A percentile compares a stretch with the other conserved stretches of the same genome.
Conservation (phyloP, 305 asterid genomes). For the Fraxinus sp. region DNA sequence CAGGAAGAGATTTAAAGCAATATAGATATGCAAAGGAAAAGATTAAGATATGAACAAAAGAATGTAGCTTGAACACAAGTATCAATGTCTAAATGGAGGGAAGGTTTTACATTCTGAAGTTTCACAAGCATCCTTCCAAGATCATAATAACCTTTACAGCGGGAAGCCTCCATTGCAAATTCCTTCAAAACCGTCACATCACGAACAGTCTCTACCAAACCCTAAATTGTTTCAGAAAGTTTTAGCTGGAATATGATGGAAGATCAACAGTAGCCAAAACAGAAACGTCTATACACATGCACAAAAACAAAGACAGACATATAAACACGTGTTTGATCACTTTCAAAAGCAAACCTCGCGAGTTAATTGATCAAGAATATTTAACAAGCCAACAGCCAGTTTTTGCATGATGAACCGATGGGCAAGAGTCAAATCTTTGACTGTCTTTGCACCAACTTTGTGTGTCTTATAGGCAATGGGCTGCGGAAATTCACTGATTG, state of each 20-base stretch:
- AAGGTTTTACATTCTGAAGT: slow-evolving; percentile 70
- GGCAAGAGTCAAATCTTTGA: slow-evolving; percentile 80
- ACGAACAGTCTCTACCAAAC: slow-evolving; percentile 76
- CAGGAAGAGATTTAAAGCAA: slow-evolving; percentile 1
- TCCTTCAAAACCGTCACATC: slow-evolving; percentile 80
- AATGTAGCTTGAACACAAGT: slow-evolving; percentile 8
- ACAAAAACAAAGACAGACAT: neutral
- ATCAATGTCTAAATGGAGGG: slow-evolving; percentile 27
- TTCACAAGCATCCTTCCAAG: slow-evolving; percentile 90
- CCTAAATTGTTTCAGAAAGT: slow-evolving; percentile 53
- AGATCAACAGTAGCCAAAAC: slow-evolving; percentile 19
- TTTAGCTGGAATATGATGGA: slow-evolving; percentile 22
- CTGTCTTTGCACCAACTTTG: slow-evolving; percentile 72
- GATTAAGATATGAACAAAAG: neutral
- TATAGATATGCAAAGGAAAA: slow-evolving; percentile 12
- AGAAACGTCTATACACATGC: slow-evolving; percentile 4
- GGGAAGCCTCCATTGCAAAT: slow-evolving; percentile 86
- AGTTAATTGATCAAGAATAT: slow-evolving; percentile 75
- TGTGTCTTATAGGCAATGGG: slow-evolving; percentile 89
- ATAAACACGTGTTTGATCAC: slow-evolving; percentile 12
- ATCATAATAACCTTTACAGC: slow-evolving; percentile 76
- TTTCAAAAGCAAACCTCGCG: slow-evolving; percentile 68
- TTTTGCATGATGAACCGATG: slow-evolving; percentile 90
- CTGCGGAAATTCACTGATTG: slow-evolving; percentile 73
- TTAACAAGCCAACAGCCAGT: slow-evolving; percentile 85